Conservation (phyloP, 768 basidiomycete species). For the Mycena pura region DNA sequence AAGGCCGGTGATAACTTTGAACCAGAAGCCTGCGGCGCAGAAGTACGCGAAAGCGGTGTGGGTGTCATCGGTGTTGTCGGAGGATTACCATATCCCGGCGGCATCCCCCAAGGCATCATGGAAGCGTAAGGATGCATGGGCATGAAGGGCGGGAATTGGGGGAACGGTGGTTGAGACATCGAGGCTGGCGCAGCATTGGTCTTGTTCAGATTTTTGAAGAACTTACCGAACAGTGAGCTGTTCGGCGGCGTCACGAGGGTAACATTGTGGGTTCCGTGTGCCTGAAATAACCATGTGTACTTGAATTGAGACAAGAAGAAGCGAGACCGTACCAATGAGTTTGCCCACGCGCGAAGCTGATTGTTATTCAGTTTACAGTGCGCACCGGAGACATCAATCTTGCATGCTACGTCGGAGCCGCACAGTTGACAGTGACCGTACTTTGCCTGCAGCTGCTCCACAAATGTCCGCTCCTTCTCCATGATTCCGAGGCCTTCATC, state of each 20-base stretch:
- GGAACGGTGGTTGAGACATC: background rate
- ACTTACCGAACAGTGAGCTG: constrained; percentile 2
- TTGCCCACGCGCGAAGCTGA: background rate
- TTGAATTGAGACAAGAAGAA: background rate
- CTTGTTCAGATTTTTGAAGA: background rate
- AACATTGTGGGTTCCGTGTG: background rate
- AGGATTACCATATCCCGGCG: too few relatives aligned
- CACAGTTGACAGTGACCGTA: background rate
- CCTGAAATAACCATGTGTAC: background rate
- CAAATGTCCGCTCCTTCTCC: background rate
- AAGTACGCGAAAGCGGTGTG: too few relatives aligned
- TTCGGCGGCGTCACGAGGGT: constrained; percentile 2
- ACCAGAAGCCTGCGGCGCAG: too few relatives aligned
- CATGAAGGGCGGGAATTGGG: background rate
- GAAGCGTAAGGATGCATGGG: background rate
- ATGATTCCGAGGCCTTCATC: background rate
- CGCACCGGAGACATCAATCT: background rate
- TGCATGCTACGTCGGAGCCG: constrained; percentile 6
- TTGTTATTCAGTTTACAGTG: background rate
- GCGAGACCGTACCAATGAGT: background rate
- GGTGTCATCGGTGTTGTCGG: too few relatives aligned
- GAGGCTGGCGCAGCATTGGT: background rate
- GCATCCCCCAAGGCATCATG: background rate
- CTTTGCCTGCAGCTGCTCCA: background rate
- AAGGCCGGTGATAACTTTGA: too few relatives aligned